A percentile compares a stretch with the other conserved stretches of the same genome.
Conservation (phyloP, 805 yeast genomes). For the Wickerhamiella bombiphila region DNA sequence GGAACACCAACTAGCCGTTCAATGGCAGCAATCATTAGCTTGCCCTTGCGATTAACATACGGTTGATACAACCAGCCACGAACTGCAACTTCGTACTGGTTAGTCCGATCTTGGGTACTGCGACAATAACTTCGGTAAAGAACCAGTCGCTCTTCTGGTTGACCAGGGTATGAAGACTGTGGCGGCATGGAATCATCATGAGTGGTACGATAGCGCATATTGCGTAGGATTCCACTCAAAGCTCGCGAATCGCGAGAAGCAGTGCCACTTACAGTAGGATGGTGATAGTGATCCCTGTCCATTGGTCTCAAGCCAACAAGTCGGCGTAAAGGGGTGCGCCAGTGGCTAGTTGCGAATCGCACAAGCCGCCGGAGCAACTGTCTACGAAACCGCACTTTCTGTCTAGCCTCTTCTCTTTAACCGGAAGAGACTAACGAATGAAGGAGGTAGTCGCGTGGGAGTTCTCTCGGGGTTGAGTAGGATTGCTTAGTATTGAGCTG, state of each 20-base stretch:
- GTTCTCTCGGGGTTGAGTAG: too few species aligned
- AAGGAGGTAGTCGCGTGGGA: too few species aligned
- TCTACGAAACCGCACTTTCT: slow-evolving; percentile 1
- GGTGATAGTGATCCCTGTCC: neutral
- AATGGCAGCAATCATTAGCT: slow-evolving; percentile 31
- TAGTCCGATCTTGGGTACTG: slow-evolving; percentile 3
- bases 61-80: slow-evolving; percentile 61
- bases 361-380: neutral
- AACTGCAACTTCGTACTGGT: slow-evolving; percentile 24
- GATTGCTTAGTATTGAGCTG: too few species aligned
- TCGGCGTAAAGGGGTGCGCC: neutral
- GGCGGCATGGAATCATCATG: neutral
- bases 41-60: slow-evolving; percentile 59
- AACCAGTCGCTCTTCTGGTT: slow-evolving; percentile 5
- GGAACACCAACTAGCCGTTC: slow-evolving; percentile 19
- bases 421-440: too few species aligned
- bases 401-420: too few species aligned
- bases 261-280: neutral
- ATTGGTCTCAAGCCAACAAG: neutral
- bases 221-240: neutral
- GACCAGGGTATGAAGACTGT: neutral
- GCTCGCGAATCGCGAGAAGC: neutral
- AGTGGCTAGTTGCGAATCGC: neutral
- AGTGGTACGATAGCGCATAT: neutral
- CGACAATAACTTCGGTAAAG: slow-evolving; percentile 14